Conservation (phyloP, 2,329 filamentous ascomycete species). For the Fusarium nisikadoi region DNA sequence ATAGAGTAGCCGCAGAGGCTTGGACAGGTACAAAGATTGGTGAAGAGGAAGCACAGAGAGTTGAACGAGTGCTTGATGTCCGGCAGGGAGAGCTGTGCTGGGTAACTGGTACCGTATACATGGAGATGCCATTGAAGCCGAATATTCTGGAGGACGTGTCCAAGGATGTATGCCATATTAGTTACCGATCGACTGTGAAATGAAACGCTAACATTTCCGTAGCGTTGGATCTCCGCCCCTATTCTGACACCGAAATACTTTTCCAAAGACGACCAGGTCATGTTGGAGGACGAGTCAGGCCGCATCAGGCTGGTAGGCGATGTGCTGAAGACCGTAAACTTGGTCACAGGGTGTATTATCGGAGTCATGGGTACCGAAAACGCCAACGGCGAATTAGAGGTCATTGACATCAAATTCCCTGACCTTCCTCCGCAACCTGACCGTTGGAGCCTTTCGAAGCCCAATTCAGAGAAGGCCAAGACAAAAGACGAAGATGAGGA, state of each 20-base stretch:
- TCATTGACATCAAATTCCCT: slow-evolving; percentile 88
- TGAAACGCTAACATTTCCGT: slow-evolving; percentile 4
- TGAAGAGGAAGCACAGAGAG: slow-evolving; percentile 77
- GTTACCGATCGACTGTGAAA: neutral
- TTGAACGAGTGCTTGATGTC: slow-evolving; percentile 93
- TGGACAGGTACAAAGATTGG: slow-evolving; percentile 85
- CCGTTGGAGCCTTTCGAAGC: slow-evolving; percentile 78
- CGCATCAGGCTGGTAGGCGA: slow-evolving; percentile 82
- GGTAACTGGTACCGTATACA: slow-evolving; percentile 94
- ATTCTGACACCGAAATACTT: slow-evolving; percentile 81
- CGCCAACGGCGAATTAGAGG: slow-evolving; percentile 88
- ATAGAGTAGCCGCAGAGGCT: slow-evolving; percentile 75
- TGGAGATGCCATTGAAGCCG: slow-evolving; percentile 96
- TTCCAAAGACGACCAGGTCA: slow-evolving; percentile 74
- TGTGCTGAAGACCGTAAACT: slow-evolving; percentile 71
- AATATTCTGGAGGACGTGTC: slow-evolving; percentile 95
- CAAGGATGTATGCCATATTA: slow-evolving; percentile 74
- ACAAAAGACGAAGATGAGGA: slow-evolving; percentile 59
- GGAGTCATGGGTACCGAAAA: slow-evolving; percentile 97
- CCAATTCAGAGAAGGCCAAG: slow-evolving; percentile 50
- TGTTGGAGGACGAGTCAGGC: slow-evolving; percentile 96
- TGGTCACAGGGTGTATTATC: slow-evolving; percentile 93
- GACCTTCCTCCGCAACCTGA: slow-evolving; percentile 85
- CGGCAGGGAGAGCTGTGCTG: slow-evolving; percentile 95
- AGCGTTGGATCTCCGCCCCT: slow-evolving; percentile 92